These are phyloP conservation scores for Dothideomycetes sp. DNA, from an alignment of 2,329 filamentous ascomycete species.

Conservation along the genomic window DNA sequence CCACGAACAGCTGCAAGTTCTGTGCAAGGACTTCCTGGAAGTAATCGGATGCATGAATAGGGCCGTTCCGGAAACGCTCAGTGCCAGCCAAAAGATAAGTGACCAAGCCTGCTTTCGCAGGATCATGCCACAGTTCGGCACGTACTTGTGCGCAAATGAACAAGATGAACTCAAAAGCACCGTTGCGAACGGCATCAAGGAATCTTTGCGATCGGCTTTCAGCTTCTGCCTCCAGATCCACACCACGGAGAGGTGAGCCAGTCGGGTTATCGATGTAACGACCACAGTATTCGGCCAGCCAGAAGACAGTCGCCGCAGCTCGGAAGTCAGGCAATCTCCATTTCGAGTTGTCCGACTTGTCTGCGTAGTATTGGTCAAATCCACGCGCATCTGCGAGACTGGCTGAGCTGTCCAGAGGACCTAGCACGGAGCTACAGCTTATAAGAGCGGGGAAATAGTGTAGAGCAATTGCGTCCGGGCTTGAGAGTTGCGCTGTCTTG, in stretches of 20 bases:
- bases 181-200: constrained; percentile 53
- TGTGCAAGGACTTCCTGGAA: constrained; percentile 68
- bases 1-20: constrained; percentile 77
- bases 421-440: constrained; percentile 67
- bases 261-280: constrained; percentile 71
- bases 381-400: constrained; percentile 60
- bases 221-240: constrained; percentile 59
- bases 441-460: constrained; percentile 77
- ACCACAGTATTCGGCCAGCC: constrained; percentile 88
- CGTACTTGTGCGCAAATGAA: constrained; percentile 75
- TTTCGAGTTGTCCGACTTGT: constrained; percentile 54
- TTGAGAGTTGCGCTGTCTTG: constrained; percentile 60
- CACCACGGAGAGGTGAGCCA: constrained; percentile 48
- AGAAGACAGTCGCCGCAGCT: constrained; percentile 70
- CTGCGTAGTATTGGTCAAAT: constrained; percentile 60
- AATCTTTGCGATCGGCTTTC: constrained; percentile 62
- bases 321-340: constrained; percentile 71
- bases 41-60: constrained; percentile 57
- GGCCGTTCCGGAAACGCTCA: constrained; percentile 52
- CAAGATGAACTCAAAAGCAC: constrained; percentile 85
- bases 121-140: constrained; percentile 76
- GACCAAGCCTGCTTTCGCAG: constrained; percentile 72
- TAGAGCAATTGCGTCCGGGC: constrained; percentile 64
- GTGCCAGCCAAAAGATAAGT: constrained; percentile 76
- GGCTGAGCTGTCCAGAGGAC: constrained; percentile 63